Conservation (phyloP, 148 eudicot species). For the Mesembryanthemum crystallinum region DNA sequence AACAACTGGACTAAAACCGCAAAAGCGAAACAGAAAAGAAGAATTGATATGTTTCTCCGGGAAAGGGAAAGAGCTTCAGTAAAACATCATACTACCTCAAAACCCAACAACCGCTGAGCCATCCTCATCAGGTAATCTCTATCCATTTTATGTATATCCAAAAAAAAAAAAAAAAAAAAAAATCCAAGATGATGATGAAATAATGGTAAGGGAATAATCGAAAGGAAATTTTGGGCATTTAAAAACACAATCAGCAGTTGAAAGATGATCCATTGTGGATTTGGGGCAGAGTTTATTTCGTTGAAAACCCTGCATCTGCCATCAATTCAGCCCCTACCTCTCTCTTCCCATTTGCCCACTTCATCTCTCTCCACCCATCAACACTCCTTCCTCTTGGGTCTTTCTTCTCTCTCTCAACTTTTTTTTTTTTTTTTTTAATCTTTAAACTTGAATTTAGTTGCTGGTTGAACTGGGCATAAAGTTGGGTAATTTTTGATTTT, state of each 20-base stretch:
- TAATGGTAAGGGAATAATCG: not conserved
- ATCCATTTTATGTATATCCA: not conserved
- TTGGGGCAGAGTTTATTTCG: slow-evolving; percentile 7
- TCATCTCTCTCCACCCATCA: slow-evolving; percentile 12
- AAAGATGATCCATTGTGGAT: slow-evolving; percentile 10
- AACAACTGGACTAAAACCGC: too few relatives aligned
- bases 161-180: too few relatives aligned
- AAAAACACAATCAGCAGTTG: not conserved
- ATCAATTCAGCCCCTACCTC: slow-evolving; percentile 13
- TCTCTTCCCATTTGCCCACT: slow-evolving; percentile 3
- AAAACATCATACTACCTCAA: not conserved
- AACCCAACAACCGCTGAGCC: not conserved
- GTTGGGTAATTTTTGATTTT: not conserved
- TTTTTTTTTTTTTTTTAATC: not conserved
- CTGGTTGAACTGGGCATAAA: slow-evolving; percentile 16
- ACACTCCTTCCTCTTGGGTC: slow-evolving; percentile 20
- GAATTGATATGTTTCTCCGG: not conserved
- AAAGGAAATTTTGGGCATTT: not conserved
- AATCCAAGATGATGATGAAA: not conserved
- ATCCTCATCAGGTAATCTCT: not conserved
- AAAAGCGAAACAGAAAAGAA: not conserved
- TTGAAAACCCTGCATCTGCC: slow-evolving; percentile 12
- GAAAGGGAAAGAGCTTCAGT: not conserved
- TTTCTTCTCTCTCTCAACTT: not conserved
- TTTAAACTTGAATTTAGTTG: slow-evolving; percentile 1